These are phyloP conservation scores for Xylaria sp. DNA, from an alignment of 2,329 filamentous ascomycete species.

Conservation along the genomic window DNA sequence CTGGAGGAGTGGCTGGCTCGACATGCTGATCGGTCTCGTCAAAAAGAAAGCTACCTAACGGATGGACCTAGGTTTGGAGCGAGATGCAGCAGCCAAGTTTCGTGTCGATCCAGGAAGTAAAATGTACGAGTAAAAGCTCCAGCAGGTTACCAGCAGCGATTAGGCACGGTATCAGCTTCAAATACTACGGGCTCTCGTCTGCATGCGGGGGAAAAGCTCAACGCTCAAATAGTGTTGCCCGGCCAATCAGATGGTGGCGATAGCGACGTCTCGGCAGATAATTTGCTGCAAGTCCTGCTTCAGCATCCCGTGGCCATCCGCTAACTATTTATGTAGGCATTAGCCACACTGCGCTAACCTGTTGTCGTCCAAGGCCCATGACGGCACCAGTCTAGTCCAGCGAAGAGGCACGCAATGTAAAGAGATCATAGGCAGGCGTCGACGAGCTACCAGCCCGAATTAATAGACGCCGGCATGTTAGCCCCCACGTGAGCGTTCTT, in stretches of 20 bases:
- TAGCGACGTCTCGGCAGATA: background rate
- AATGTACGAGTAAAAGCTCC: background rate
- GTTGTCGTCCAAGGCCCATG: background rate
- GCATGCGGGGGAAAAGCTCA: background rate
- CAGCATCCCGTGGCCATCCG: background rate
- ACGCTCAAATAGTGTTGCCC: background rate
- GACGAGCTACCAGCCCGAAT: too few species aligned
- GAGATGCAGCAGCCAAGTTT: background rate
- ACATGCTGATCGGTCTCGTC: conserved; percentile 55
- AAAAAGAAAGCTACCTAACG: background rate
- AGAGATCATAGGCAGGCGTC: too few species aligned
- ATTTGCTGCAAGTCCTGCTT: background rate
- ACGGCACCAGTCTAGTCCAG: background rate
- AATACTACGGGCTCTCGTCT: background rate
- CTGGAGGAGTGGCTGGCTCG: conserved; percentile 91
- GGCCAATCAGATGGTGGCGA: background rate
- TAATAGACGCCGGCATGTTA: background rate
- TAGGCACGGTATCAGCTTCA: background rate
- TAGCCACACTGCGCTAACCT: background rate
- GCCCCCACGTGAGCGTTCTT: background rate
- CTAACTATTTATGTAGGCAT: background rate
- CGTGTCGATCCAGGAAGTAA: background rate
- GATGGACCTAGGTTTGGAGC: background rate
- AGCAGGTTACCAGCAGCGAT: background rate
- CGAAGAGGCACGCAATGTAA: background rate